Evolutionary conservation across 106 monocot species (phyloP).

Genomic region (Alisma plantagoaquatica): DNA sequence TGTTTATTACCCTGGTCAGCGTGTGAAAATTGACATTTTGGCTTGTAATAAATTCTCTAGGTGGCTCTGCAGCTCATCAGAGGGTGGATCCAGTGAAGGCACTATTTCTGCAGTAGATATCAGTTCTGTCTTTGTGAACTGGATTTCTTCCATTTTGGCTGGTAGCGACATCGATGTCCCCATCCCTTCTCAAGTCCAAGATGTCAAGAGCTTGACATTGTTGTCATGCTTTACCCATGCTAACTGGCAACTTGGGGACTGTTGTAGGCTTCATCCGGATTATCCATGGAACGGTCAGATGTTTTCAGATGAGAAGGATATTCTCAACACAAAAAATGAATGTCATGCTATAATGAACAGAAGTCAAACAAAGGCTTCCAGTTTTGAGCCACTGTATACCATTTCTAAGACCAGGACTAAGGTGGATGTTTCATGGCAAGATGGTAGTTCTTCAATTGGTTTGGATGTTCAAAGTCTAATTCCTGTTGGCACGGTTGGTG

Average conservation of each 20-base stretch:
- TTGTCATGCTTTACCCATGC: conserved; percentile 60
- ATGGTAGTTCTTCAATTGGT: conserved; percentile 45
- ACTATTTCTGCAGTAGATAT: conserved; percentile 50
- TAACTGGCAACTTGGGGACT: conserved; percentile 94
- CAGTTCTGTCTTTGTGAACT: conserved; percentile 59
- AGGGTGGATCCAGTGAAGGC: conserved; percentile 37
- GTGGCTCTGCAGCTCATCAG: conserved; percentile 78
- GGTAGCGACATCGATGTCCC: conserved; percentile 9
- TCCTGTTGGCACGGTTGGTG: conserved; percentile 66
- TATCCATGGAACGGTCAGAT: conserved; percentile 10
- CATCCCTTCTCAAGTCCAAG: conserved; percentile 26
- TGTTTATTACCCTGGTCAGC: conserved; percentile 63
- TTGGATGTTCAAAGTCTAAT: conserved; percentile 40
- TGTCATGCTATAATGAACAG: conserved; percentile 18
- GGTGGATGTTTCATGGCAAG: conserved; percentile 79
- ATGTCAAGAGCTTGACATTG: conserved; percentile 48
- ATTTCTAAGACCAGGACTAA: conserved; percentile 62
- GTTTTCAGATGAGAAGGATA: not conserved
- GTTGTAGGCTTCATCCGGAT: conserved; percentile 58
- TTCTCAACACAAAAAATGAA: conserved; percentile 1
- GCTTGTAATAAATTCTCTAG: conserved; percentile 27
- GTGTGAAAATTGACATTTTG: conserved; percentile 40
- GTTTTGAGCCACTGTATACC: conserved; percentile 27
- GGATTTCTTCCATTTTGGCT: conserved; percentile 61
- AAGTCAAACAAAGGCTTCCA: conserved; percentile 5